Conservation (phyloP, 2,329 filamentous ascomycete species). For the Claviceps sp. region DNA sequence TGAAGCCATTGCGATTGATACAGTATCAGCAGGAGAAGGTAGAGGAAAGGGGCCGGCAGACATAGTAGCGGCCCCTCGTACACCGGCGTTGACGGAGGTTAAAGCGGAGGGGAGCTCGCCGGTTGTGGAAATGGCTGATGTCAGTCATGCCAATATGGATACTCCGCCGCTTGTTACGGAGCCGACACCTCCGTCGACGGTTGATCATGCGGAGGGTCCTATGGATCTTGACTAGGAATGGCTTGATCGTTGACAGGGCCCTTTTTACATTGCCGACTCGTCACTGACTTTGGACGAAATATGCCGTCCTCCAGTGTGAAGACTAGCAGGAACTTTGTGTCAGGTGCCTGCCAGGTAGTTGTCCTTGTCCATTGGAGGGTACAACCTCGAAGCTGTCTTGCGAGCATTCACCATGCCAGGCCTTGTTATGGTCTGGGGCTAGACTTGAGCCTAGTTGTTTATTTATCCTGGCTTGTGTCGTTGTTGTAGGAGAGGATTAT, state of each 20-base stretch:
- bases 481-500: too few species aligned
- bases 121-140: constrained; percentile 12
- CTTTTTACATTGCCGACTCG: not conserved
- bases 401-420: too few species aligned
- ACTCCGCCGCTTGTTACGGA: constrained; percentile 19
- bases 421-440: too few species aligned
- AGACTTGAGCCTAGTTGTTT: too few species aligned
- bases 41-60: not conserved
- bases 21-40: not conserved
- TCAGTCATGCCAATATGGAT: constrained; percentile 17
- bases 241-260: not conserved
- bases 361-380: too few species aligned
- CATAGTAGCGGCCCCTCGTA: not conserved
- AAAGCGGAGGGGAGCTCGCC: constrained; percentile 14
- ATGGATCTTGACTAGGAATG: constrained; percentile 27
- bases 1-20: not conserved
- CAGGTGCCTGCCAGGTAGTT: too few species aligned
- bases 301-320: too few species aligned
- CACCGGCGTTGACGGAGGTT: constrained; percentile 9
- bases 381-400: too few species aligned
- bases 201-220: constrained; percentile 23
- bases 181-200: constrained; percentile 26
- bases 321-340: too few species aligned
- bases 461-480: too few species aligned
- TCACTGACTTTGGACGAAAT: not conserved